phyloP scores from a whole-genome alignment of 768 basidiomycete genomes.

The Tylopilus plumbeoviolaceoides region DNA sequence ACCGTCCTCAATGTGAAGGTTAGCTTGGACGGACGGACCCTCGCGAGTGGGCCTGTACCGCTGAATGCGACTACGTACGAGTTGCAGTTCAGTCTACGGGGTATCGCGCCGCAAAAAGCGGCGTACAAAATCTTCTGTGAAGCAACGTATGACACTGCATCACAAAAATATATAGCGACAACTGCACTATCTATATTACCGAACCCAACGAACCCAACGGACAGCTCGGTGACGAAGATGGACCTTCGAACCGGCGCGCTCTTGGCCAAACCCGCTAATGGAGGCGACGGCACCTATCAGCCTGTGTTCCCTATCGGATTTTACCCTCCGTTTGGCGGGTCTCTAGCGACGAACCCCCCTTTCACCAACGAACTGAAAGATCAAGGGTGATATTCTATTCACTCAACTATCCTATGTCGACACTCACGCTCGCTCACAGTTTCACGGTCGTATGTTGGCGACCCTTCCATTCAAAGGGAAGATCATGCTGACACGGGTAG shows the following conservation, averaged over 20 bases:
- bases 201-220: constrained; percentile 37
- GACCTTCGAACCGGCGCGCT: constrained; percentile 56
- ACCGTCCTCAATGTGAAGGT: constrained; percentile 39
- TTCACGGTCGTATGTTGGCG: constrained; percentile 31
- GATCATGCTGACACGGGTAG: constrained; percentile 24
- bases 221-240: constrained; percentile 58
- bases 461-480: too few species aligned
- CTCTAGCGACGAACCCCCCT: constrained; percentile 16
- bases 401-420: neutral
- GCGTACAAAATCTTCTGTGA: constrained; percentile 29
- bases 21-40: constrained; percentile 39
- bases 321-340: constrained; percentile 41
- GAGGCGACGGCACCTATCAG: constrained; percentile 44
- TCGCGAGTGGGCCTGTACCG: constrained; percentile 43
- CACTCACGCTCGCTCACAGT: constrained; percentile 4
- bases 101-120: constrained; percentile 38
- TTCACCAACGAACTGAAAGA: constrained; percentile 30
- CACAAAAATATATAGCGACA: constrained; percentile 43
- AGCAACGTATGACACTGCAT: constrained; percentile 29
- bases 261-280: constrained; percentile 47
- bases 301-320: constrained; percentile 47
- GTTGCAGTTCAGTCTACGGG: constrained; percentile 45
- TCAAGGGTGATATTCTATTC: constrained; percentile 23
- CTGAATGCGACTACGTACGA: constrained; percentile 49
- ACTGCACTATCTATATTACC: constrained; percentile 49